Evolutionary conservation across 2,329 filamentous ascomycete genomes (phyloP).

Genomic region (Apiospora arundinis): DNA sequence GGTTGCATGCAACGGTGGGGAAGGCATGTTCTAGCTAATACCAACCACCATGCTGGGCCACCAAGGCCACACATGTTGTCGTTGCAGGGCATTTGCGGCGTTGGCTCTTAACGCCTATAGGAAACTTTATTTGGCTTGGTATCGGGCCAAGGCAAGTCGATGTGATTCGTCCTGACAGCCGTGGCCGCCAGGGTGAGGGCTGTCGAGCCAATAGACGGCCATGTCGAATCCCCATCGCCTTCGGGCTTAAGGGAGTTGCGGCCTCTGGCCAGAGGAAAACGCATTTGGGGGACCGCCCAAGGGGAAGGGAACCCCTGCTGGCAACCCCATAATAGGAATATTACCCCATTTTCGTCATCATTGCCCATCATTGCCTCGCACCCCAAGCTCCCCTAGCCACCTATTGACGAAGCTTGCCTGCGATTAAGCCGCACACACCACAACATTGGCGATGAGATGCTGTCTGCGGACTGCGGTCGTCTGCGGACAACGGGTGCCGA

Average conservation of each 20-base stretch:
- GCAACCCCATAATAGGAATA: background rate
- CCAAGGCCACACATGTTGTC: background rate
- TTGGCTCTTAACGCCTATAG: slow-evolving; percentile 11
- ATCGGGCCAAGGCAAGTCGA: background rate
- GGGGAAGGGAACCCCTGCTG: background rate
- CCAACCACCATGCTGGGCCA: background rate
- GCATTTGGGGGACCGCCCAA: background rate
- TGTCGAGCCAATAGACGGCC: background rate
- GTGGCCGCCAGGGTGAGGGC: background rate
- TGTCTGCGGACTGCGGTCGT: background rate
- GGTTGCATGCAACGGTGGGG: background rate
- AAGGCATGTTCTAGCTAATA: background rate
- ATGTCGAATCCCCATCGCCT: background rate
- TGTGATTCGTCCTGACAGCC: background rate
- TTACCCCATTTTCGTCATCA: slow-evolving; percentile 17
- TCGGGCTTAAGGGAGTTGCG: slow-evolving; percentile 12
- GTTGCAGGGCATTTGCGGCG: background rate
- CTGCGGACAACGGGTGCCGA: background rate
- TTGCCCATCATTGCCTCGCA: slow-evolving; percentile 7
- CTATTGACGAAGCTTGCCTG: background rate
- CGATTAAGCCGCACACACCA: slow-evolving; percentile 13
- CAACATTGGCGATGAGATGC: background rate
- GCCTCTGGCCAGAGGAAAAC: background rate
- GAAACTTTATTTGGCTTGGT: background rate
- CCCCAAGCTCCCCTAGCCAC: background rate